These are phyloP conservation scores for Ajuga reptans DNA, from an alignment of 305 asterid genomes.

Conservation along the genomic window DNA sequence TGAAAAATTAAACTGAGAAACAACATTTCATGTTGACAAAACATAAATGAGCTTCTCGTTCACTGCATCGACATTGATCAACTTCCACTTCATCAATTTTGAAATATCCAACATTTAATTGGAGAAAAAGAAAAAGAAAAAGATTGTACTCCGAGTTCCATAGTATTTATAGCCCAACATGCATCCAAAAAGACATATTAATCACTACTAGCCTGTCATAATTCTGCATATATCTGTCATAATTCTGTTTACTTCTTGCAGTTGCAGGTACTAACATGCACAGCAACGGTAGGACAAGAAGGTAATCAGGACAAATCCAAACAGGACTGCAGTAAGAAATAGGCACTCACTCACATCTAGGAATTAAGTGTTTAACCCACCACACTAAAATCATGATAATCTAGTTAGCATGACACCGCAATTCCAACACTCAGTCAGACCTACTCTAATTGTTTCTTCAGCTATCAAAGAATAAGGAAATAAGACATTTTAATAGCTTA, in stretches of 20 bases:
- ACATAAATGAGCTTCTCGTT: not conserved
- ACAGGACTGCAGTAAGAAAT: not conserved
- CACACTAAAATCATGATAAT: not conserved
- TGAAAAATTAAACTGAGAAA: conserved; percentile 1
- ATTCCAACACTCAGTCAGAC: not conserved
- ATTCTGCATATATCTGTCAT: conserved; percentile 2
- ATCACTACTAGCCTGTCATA: not conserved
- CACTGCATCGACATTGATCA: conserved; percentile 9
- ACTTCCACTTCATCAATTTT: not conserved
- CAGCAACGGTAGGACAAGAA: not conserved
- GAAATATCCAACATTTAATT: not conserved
- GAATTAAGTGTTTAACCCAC: not conserved
- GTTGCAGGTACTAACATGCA: not conserved
- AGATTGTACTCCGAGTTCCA: not conserved
- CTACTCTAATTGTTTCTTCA: not conserved
- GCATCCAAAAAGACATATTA: not conserved
- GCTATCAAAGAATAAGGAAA: not conserved
- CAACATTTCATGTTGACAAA: conserved; percentile 1
- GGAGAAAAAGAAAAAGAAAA: not conserved
- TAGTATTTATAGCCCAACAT: not conserved
- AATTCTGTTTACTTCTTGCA: not conserved
- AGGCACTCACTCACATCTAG: conserved; percentile 1
- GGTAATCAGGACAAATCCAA: not conserved
- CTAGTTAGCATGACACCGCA: not conserved
- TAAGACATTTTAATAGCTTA: not conserved